These are phyloP conservation scores for Austroboletus niveus DNA, from an alignment of 1,284 basidiomycete genomes.

Conservation along the genomic window DNA sequence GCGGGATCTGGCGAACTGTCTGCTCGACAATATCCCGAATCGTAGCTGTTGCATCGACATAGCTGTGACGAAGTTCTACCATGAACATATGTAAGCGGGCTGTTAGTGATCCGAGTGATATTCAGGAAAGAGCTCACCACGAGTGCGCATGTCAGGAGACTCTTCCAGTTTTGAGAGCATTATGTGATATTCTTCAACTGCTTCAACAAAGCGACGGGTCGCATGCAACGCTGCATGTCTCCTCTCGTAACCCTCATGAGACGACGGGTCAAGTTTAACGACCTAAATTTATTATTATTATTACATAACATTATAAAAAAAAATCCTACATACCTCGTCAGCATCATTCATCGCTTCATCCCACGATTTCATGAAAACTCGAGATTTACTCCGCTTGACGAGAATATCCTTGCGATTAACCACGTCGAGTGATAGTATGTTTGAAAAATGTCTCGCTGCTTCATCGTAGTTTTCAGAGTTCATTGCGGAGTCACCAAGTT, in stretches of 20 bases:
- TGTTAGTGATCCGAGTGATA: neutral
- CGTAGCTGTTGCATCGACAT: neutral
- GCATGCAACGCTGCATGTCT: conserved; percentile 2
- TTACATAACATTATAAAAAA: neutral
- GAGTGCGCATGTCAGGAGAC: neutral
- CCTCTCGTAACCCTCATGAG: conserved; percentile 5
- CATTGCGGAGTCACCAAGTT: too few species aligned
- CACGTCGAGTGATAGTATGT: neutral
- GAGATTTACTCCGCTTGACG: conserved; percentile 7
- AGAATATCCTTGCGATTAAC: neutral
- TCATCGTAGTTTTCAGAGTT: neutral
- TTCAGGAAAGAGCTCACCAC: neutral
- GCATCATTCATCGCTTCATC: conserved; percentile 5
- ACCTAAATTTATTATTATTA: neutral
- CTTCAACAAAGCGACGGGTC: neutral
- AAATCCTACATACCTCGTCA: conserved; percentile 3
- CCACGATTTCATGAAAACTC: neutral
- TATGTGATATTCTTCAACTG: neutral
- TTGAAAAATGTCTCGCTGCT: conserved; percentile 1
- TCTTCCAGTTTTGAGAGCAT: conserved; percentile 1
- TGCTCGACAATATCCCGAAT: neutral
- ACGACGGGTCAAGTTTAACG: conserved; percentile 1
- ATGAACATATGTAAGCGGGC: neutral
- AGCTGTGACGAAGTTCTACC: neutral
- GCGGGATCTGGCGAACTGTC: neutral